Base-by-base conservation (phyloP, 148 eudicot species). In the Pharnaceum exiguum region DNA sequence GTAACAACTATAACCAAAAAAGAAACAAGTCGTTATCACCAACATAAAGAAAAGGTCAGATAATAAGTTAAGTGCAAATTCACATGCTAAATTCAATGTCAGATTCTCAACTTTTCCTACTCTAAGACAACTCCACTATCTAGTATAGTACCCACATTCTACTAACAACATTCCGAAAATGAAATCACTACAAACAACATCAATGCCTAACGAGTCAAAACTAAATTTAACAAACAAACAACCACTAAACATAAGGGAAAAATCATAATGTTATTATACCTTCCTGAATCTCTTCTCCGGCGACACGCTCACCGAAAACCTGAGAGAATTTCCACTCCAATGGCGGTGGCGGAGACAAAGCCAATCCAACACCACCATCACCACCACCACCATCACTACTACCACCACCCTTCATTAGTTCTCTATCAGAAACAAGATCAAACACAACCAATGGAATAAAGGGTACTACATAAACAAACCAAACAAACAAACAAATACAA, bases 201-300 rank as follows among this genome's bases (percentile, higher is more conserved):
- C 46, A 47, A 55, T n/a, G 59, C n/a, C 59, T 23, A 35, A 55
- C 21, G 38, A 55, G 12, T 21, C 18, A 47, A 60, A 46, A 48
- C 48, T 27, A 3, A 57, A 19, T 10, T 28, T 21, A 17, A n/a
- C 61, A 28, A 23, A 10, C 2, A 53, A 21, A 17, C 18, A 53
- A 30, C n/a, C n/a, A n/a, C n/a, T n/a, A n/a, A 5, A 37, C 23
- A 55, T 36, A 2, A 19, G 38, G 38, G 43, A 53, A 22, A 29
- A 15, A 30, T 55, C 30, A 55, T 55, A n/a, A n/a, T n/a, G n/a
- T n/a, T n/a, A n/a, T n/a, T n/a, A n/a, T n/a, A 90, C 97, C 97
- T 87, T 90, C 95, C 46, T 90, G 97, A 16, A 90, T 95, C 74
- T 90, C 95, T 62, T 90, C 95, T 7, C 89, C 95, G 31, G 89